Evolutionary conservation across 129 eudicot genomes (phyloP), one percentile per base, ranked within the genome.

Genomic region (Helichrysum umbraculigerum): DNA sequence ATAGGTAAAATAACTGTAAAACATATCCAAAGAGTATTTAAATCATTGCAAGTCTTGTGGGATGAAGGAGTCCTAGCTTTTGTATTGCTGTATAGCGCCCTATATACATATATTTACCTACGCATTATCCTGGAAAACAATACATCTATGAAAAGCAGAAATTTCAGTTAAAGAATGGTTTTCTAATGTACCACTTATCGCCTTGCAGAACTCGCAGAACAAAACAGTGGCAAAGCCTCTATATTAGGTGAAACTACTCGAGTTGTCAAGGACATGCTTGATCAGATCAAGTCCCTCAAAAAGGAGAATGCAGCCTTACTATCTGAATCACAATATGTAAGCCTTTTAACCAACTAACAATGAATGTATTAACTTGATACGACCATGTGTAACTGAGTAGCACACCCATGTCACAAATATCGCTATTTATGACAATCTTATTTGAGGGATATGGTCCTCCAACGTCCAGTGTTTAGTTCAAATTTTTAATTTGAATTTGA

Each of bases 261-360:
- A 37, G 59, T 78, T 39, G 81, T 89, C 44, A 89, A 87, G 65
- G 96, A 92, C 60, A 85, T 80, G 83, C 66, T 80, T 70, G 77
- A 79, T 74, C 89, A 87, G 82, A 82, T 92, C 61, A 78, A 82
- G 74, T 73, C 81, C 64, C 88, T 87, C 54, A 87, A 78, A 81
- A 86, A 71, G 76, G 97, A 92, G 76, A 92, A 89, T 76, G 84
- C 87, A 42, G 74, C 88, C 29, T 83, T 92, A 54, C 57, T 89
- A 68, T 85, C 92, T 4, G 97, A 92, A 81, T 85, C 91, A 60
- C 87, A 89, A 66, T 92, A 89, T 73, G 96, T 92, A 87, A 87
- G 96, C 56, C 62, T 57, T 30, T 29, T 59, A 56, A 29, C 68
- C 12, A 52, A 50, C 21, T 58, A 71, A 71, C 30, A 51, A 5